Percentiles rank a stretch among this genome's conserved stretches.
These are phyloP conservation scores for Cajanus cajan DNA, from an alignment of 306 rosid species.

Conservation along the genomic window DNA sequence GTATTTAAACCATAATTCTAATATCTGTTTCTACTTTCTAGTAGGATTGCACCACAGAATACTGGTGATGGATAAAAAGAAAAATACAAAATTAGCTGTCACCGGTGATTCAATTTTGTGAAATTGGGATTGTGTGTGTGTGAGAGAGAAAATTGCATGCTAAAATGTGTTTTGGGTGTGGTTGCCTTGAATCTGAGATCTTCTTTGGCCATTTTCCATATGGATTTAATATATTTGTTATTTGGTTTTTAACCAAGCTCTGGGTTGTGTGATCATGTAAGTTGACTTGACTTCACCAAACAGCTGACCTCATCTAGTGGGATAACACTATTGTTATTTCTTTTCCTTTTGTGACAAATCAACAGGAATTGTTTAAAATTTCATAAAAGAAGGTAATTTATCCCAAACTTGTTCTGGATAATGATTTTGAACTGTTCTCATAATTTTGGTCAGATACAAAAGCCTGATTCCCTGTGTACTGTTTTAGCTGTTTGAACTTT, in stretches of 20 bases:
- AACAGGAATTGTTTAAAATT: background rate
- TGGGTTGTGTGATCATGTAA: background rate
- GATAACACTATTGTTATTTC: background rate
- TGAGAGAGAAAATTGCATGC: background rate
- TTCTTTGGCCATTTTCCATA: background rate
- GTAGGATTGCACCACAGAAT: background rate
- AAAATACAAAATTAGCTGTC: background rate
- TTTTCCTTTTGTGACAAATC: constrained; percentile 9
- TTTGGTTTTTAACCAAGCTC: background rate
- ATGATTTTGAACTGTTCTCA: background rate
- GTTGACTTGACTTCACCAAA: background rate
- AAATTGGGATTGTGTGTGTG: background rate
- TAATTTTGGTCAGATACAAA: background rate
- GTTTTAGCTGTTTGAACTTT: background rate
- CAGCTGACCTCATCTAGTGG: background rate
- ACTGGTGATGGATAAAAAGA: background rate
- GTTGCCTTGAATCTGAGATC: constrained; percentile 15
- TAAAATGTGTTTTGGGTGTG: background rate
- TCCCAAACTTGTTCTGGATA: background rate
- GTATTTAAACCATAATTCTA: background rate
- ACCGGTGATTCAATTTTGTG: background rate
- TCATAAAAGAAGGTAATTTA: background rate
- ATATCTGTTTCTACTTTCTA: background rate
- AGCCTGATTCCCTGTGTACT: background rate
- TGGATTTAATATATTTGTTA: background rate